Conservation (phyloP, 495 filamentous ascomycete genomes). For the Podospora pseudoanserina region DNA sequence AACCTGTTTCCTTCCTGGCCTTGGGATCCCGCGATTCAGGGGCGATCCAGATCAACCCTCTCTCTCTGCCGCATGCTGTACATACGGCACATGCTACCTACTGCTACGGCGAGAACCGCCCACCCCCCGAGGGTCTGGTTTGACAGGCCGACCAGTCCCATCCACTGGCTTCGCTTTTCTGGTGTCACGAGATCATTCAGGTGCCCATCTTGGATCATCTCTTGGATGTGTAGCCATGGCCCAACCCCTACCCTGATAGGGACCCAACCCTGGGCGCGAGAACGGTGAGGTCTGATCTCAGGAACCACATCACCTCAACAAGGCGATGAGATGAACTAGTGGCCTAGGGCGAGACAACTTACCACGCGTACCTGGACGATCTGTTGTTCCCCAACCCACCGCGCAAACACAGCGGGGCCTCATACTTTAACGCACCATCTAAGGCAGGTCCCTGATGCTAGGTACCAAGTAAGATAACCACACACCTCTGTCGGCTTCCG, state of each 20-base stretch:
- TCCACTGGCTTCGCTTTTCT: neutral
- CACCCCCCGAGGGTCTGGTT: neutral
- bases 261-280: neutral
- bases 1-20: neutral
- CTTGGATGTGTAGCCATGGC: too few species aligned
- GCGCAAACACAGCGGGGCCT: neutral
- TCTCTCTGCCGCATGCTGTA: conserved; percentile 1
- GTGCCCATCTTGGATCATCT: too few species aligned
- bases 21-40: conserved; percentile 8
- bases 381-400: neutral
- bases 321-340: neutral
- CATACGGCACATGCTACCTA: neutral
- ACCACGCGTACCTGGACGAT: neutral
- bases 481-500: neutral
- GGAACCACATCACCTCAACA: neutral
- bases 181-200: neutral
- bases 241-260: neutral
- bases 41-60: neutral
- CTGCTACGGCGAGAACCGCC: neutral
- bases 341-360: neutral
- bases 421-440: neutral
- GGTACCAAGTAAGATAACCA: neutral
- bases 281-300: neutral
- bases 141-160: neutral
- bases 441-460: neutral